Evolutionary conservation across 805 yeast genomes (phyloP).

Genomic region (Yamadazyma paraphyllophila): DNA sequence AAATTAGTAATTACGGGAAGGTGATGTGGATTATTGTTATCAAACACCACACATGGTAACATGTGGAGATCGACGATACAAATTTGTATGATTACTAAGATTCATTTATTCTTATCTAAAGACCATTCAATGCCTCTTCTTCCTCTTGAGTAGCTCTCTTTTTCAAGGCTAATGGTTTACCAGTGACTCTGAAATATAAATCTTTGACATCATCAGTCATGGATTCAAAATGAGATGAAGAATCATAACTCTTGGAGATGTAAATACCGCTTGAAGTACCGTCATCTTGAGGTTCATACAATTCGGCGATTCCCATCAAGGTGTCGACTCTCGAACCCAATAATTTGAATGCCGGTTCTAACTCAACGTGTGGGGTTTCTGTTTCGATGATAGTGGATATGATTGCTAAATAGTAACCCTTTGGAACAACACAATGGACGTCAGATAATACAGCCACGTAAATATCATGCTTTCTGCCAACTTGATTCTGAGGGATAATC

Average conservation of each 20-base stretch:
- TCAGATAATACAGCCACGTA: conserved; percentile 88
- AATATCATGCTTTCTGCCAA: conserved; percentile 88
- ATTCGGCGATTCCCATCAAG: conserved; percentile 89
- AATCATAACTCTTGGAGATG: conserved; percentile 87
- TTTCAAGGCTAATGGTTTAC: conserved; percentile 85
- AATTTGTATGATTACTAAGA: too few species aligned
- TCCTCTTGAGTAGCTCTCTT: conserved; percentile 64
- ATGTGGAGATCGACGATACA: too few species aligned
- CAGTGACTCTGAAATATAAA: conserved; percentile 85
- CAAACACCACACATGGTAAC: too few species aligned
- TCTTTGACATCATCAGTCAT: conserved; percentile 97
- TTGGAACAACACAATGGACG: conserved; percentile 86
- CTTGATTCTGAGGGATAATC: conserved; percentile 95
- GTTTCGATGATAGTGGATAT: conserved; percentile 94
- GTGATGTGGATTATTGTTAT: too few species aligned
- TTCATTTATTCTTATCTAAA: conserved; percentile 11
- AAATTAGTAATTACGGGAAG: not conserved
- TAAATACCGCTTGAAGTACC: conserved; percentile 78
- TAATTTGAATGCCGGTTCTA: conserved; percentile 90
- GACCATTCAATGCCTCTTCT: conserved; percentile 44
- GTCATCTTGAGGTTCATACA: conserved; percentile 82
- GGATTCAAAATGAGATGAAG: conserved; percentile 92
- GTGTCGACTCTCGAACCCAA: conserved; percentile 79
- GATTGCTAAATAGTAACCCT: conserved; percentile 88
- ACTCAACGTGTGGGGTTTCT: conserved; percentile 84